Evolutionary conservation across 371 early-diverging fungal genomes (phyloP).

Genomic region (Phascolomyces articulosus): DNA sequence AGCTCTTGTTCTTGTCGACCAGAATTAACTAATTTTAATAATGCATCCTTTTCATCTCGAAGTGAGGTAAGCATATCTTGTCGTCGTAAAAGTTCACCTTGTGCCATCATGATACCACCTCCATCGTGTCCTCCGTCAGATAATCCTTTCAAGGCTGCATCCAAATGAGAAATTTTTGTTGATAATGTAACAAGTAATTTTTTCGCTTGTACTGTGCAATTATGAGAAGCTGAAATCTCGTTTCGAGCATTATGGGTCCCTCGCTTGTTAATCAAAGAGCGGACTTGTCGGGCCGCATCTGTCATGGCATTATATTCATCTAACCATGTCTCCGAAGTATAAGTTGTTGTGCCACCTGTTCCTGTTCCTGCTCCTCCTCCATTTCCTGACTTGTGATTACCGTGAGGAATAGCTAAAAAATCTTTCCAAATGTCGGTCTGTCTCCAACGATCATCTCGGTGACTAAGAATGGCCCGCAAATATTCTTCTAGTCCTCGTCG

Average conservation of each 20-base stretch:
- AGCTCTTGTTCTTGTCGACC: conserved; percentile 50
- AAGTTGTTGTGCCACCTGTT: conserved; percentile 23
- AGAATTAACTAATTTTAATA: conserved; percentile 52
- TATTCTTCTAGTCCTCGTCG: conserved; percentile 80
- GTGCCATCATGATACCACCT: conserved; percentile 33
- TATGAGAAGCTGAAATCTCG: conserved; percentile 76
- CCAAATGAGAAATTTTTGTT: conserved; percentile 55
- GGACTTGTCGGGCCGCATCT: conserved; percentile 65
- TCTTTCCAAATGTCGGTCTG: conserved; percentile 69
- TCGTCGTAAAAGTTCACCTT: conserved; percentile 73
- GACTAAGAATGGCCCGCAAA: conserved; percentile 70
- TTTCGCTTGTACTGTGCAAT: conserved; percentile 76
- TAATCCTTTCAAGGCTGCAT: conserved; percentile 51
- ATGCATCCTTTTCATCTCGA: conserved; percentile 66
- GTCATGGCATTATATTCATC: conserved; percentile 71
- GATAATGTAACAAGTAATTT: conserved; percentile 58
- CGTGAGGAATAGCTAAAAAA: conserved; percentile 71
- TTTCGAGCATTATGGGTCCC: conserved; percentile 70
- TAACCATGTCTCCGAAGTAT: conserved; percentile 79
- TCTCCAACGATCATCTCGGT: conserved; percentile 80
- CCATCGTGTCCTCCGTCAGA: conserved; percentile 34
- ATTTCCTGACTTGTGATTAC: too few relatives aligned
- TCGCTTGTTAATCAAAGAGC: conserved; percentile 67
- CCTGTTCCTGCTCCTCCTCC: conserved; percentile 29
- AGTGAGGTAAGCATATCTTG: conserved; percentile 72